Evolutionary conservation across 2,329 filamentous ascomycete genomes (phyloP), one percentile per base, ranked within the genome.

Genomic region (Alternaria conjuncta): DNA sequence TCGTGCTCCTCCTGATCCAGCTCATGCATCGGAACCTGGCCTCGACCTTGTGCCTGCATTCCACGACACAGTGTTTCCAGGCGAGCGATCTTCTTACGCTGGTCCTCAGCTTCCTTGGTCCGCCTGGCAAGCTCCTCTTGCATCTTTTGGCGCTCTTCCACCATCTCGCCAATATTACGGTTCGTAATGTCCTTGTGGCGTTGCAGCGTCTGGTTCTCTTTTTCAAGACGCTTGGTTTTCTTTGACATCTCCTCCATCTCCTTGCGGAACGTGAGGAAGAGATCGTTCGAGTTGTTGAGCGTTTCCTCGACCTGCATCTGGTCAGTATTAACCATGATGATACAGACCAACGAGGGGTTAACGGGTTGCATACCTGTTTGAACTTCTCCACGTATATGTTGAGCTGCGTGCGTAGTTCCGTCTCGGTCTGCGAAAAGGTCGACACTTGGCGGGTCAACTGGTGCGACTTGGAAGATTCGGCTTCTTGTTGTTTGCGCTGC

Each of bases 201-300:
- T 70, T 93, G 97, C 55, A 97, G 87, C 18, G 88, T 91, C 72
- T 96, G 91, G 75, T 99, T 98, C 77, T 99, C 96, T 82, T 97
- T 97, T 80, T 99, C 96, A 57, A 99, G 85, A 25, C 94, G 90
- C 82, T 97, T 97, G 6, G 95, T 97, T 84, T 98, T 98, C 84
- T 97, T 97, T 1, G 94, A 97, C 94, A 98, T 98, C 77, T 98
- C 96, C 82, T 98, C 96, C 94, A 98, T 98, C 82, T 98, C 96
- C 83, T 97, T 97, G 58, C 95, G 89, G 82, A 98, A 98, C 1
- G 96, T 97, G 71, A 97, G 85, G 81, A 98, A 98, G 57, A 98
- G 85, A 79, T 98, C 96, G 83, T 98, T 98, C 81, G 93, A 97
- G 79, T 97, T 98, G 82, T 97, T 98, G 55, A 98, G 87, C 41